Evolutionary conservation across 495 filamentous ascomycete genomes (phyloP), one percentile per base, ranked within the genome.

Genomic region (Talaromyces wortmannii): DNA sequence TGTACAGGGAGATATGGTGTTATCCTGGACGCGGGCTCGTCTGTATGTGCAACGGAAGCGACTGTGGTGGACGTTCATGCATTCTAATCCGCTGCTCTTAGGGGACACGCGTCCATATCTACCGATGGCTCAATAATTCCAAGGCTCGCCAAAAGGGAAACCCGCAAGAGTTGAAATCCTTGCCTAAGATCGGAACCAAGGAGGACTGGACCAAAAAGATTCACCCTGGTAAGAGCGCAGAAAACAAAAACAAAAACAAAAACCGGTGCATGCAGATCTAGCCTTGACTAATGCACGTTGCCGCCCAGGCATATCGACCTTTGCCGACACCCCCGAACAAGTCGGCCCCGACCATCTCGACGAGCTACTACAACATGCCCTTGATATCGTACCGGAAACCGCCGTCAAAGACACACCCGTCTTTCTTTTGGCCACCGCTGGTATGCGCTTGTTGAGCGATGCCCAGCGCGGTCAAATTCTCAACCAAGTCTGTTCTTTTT

Each of bases 391-490:
- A n/a, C 94, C 94, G 18, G 69, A 75, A 16, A 79, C 90, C 48
- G 87, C 89, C 60, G 79, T 91, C 42, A 77, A 83, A 51, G 83
- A 94, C 50, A 97, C 94, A 0, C 95, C 94, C 2, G 82, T 99
- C 23, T 99, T 96, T 62, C 73, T 99, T 31, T 88, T 97, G 59
- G 94, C 94, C 31, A 99, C 94, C 5, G 94, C 94, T n/a, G 94
- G 94, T 18, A 91, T 99, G 86, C 87, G 94, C 45, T 76, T 99
- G 12, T 78, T 99, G n/a, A 85, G 85, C 16, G 80, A 87, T 42
- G 53, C 77, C 4, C 79, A 97, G 63, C 85, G 88, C 48, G 78
- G 80, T 29, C 76, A 83, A 0, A 73, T 99, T 17, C 75, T 96
- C 30, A 71, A 81, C 53, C 81, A 92, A 59, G 86, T 95, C 10